Conservation (phyloP, 495 filamentous ascomycete genomes). For the Hyaloscypha hepaticicola region DNA sequence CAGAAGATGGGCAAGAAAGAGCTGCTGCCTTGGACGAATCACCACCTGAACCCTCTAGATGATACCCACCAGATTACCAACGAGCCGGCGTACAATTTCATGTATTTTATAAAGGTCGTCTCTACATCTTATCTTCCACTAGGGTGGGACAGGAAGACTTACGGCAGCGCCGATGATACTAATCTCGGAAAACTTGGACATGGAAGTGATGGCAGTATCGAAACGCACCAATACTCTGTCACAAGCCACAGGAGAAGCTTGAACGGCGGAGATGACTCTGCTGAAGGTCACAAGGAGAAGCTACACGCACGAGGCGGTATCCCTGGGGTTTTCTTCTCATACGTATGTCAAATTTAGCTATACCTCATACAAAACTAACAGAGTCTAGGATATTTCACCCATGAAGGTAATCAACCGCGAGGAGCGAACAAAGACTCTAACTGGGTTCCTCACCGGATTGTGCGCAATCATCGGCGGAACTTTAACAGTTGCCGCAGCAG, state of each 20-base stretch:
- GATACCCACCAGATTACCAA: conserved; percentile 70
- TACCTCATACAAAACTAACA: conserved; percentile 10
- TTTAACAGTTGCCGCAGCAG: conserved; percentile 88
- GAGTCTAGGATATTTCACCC: conserved; percentile 83
- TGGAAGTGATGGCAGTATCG: conserved; percentile 71
- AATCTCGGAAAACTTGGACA: conserved; percentile 58
- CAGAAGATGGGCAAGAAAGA: conserved; percentile 55
- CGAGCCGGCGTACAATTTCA: conserved; percentile 88
- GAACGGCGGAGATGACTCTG: conserved; percentile 73
- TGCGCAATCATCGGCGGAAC: conserved; percentile 95
- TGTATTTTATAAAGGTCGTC: conserved; percentile 99
- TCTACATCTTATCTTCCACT: conserved; percentile 91
- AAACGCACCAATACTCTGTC: conserved; percentile 97
- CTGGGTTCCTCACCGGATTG: conserved; percentile 87
- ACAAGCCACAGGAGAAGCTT: conserved; percentile 92
- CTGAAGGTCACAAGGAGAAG: conserved; percentile 85
- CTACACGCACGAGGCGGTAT: conserved; percentile 88
- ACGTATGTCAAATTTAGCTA: conserved; percentile 54
- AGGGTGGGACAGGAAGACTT: conserved; percentile 58
- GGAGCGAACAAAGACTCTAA: conserved; percentile 80
- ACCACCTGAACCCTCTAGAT: conserved; percentile 93
- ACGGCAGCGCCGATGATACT: conserved; percentile 45
- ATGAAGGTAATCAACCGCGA: conserved; percentile 99
- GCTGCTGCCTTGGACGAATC: conserved; percentile 71
- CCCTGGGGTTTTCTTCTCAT: conserved; percentile 97